Percentiles rank a stretch among this genome's conserved stretches.
phyloP scores from a whole-genome alignment of 345 rosid species.

The Conringia planisiliqua region DNA sequence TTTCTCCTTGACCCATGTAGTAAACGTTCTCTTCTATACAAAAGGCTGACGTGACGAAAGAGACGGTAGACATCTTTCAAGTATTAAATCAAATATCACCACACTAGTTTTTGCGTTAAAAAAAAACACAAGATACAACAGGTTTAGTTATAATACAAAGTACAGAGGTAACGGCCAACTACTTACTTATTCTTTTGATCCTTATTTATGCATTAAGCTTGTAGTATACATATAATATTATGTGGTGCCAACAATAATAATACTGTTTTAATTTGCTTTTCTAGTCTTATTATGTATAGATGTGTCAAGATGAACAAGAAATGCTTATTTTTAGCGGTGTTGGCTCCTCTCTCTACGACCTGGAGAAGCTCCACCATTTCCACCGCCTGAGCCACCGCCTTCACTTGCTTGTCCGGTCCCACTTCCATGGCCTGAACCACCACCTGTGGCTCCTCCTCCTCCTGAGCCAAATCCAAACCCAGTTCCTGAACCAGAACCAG shows the following conservation, averaged over 20 bases:
- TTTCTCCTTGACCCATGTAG: not conserved
- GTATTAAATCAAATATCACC: not conserved
- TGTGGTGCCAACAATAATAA: not conserved
- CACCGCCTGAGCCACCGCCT: conserved; percentile 39
- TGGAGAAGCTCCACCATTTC: conserved; percentile 26
- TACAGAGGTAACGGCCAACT: conserved; percentile 3
- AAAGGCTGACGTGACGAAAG: not conserved
- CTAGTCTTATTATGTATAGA: conserved; percentile 19
- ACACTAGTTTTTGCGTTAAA: not conserved
- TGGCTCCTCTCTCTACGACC: conserved; percentile 33
- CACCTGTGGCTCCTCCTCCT: conserved; percentile 53
- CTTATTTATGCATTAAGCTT: conserved; percentile 22
- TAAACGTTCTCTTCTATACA: too few relatives aligned
- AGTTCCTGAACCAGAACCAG: conserved; percentile 57
- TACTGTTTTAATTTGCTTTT: not conserved
- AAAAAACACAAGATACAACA: not conserved
- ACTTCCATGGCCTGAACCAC: conserved; percentile 66
- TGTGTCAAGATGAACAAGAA: conserved; percentile 18
- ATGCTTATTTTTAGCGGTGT: conserved; percentile 10
- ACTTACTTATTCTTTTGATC: not conserved
- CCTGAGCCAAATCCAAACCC: conserved; percentile 77
- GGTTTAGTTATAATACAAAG: conserved; percentile 12
- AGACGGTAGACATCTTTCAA: not conserved
- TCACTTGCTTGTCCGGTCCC: conserved; percentile 41
- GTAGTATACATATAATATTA: not conserved